These are phyloP conservation scores for Coemansia sp. DNA, from an alignment of 192 early-diverging fungal genomes.

Conservation along the genomic window DNA sequence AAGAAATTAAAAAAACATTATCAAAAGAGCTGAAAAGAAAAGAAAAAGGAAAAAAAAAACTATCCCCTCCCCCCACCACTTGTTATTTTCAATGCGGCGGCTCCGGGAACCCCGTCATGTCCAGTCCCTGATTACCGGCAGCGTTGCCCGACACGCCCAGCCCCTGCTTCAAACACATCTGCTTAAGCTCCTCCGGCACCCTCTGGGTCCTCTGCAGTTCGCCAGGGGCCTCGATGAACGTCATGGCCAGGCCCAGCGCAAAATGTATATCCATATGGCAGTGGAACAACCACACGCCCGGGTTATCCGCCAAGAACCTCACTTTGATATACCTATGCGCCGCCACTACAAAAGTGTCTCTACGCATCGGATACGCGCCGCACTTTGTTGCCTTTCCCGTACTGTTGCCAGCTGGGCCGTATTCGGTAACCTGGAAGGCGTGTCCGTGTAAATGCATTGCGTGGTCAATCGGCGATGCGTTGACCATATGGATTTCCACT, in stretches of 20 bases:
- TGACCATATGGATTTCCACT: constrained; percentile 70
- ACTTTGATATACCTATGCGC: constrained; percentile 60
- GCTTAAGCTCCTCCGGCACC: constrained; percentile 55
- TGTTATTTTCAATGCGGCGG: background rate
- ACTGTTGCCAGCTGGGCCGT: constrained; percentile 51
- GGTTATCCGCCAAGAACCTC: constrained; percentile 75
- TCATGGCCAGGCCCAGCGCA: constrained; percentile 66
- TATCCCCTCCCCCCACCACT: too few relatives aligned
- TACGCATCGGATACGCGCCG: constrained; percentile 31
- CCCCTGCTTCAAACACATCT: constrained; percentile 62
- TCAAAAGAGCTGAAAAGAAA: background rate
- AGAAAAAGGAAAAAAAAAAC: too few relatives aligned
- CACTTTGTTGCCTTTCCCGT: background rate
- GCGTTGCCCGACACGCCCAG: constrained; percentile 67
- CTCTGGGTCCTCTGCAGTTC: constrained; percentile 52
- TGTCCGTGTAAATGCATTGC: constrained; percentile 84
- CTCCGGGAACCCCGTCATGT: constrained; percentile 58
- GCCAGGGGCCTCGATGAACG: constrained; percentile 70
- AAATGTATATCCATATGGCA: constrained; percentile 66
- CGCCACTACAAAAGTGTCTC: constrained; percentile 60
- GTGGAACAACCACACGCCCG: constrained; percentile 82
- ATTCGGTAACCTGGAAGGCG: constrained; percentile 67
- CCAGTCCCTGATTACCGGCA: constrained; percentile 66
- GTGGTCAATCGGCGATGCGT: constrained; percentile 66
- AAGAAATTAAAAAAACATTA: background rate